These are phyloP conservation scores for Oehlia diaphana DNA, from an alignment of 192 early-diverging fungal species.

Conservation along the genomic window DNA sequence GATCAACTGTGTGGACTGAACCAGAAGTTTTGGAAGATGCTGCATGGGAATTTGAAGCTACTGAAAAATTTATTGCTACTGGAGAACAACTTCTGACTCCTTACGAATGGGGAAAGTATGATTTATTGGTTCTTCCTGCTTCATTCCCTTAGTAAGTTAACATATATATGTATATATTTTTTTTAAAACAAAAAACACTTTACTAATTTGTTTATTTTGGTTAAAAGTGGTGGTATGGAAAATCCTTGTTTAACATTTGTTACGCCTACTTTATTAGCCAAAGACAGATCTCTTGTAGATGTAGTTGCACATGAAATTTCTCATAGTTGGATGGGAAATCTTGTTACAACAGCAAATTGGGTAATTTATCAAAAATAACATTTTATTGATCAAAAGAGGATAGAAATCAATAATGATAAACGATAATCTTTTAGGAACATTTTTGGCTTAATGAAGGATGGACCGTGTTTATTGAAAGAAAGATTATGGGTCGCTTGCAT, in stretches of 20 bases:
- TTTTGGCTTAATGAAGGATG: conserved; percentile 98
- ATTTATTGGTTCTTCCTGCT: conserved; percentile 86
- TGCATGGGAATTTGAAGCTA: conserved; percentile 92
- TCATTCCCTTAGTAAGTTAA: conserved; percentile 73
- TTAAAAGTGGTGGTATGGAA: conserved; percentile 78
- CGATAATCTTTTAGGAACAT: conserved; percentile 47
- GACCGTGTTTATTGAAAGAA: conserved; percentile 92
- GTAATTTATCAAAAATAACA: conserved; percentile 46
- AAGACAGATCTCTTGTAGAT: conserved; percentile 90
- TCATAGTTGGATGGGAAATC: conserved; percentile 89
- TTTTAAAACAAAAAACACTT: no score
- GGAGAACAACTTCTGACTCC: conserved; percentile 80
- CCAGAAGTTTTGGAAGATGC: conserved; percentile 84
- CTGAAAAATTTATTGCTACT: conserved; percentile 64
- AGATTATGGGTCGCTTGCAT: conserved; percentile 75
- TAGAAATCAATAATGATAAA: background rate
- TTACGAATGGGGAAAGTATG: conserved; percentile 96
- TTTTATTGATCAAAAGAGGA: background rate
- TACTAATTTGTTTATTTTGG: conserved; percentile 10
- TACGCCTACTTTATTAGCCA: conserved; percentile 93
- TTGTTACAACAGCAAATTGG: conserved; percentile 84
- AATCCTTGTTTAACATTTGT: conserved; percentile 99
- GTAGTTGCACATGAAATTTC: conserved; percentile 95
- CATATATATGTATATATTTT: background rate
- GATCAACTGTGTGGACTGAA: conserved; percentile 96